Base-by-base conservation (phyloP, 129 eudicot genomes). In the Smallanthus sonchifolius region DNA sequence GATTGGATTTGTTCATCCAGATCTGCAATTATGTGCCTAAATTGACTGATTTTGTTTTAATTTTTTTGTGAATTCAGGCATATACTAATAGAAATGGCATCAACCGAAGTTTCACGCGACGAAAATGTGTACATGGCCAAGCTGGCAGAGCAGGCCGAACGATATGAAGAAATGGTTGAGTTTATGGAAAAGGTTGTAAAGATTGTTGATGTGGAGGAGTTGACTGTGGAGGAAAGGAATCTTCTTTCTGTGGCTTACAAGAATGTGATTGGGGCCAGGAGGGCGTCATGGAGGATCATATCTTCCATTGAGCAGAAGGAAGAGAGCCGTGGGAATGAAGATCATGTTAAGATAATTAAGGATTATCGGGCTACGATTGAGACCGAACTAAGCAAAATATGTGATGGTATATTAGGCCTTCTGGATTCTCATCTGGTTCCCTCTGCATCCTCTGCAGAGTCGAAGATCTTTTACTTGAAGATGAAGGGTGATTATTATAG, bases 111-210 rank as follows among this genome's bases (percentile, higher is more conserved):
- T 13, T 78, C 96, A 1, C 91, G 97, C 36, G 97, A 91, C 32
- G 97, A 88, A n/a, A 86, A 86, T 80, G 97, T 91, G 30, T 91
- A 91, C 88, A 80, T 79, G 92, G 96, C 97, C 79, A 91, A 91
- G 88, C 82, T 91, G 16, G 92, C 97, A 17, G 97, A 91, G 72
- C 97, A 91, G 83, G 97, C 97, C 32, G 97, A 91, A 52, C 55
- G 97, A 19, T 91, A 91, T 4, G 97, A 91, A 82, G 97, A 91
- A 80, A 91, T 91, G 97, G 96, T 91, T 36, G 97, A 91, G 83
- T 88, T 91, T 61, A 91, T 91, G 97, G 97, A 91, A 69, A 88
- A 88, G 57, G 97, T 91, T 37, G 97, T 86, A 7, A 91, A 86
- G 87, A 72, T 87, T 28, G 87, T 76, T 1, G 96, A 91, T 35